A percentile compares a stretch with the other conserved stretches of the same genome.
Conservation (phyloP, 2,329 filamentous ascomycete species). For the Stagonosporopsis chrysanthemi region DNA sequence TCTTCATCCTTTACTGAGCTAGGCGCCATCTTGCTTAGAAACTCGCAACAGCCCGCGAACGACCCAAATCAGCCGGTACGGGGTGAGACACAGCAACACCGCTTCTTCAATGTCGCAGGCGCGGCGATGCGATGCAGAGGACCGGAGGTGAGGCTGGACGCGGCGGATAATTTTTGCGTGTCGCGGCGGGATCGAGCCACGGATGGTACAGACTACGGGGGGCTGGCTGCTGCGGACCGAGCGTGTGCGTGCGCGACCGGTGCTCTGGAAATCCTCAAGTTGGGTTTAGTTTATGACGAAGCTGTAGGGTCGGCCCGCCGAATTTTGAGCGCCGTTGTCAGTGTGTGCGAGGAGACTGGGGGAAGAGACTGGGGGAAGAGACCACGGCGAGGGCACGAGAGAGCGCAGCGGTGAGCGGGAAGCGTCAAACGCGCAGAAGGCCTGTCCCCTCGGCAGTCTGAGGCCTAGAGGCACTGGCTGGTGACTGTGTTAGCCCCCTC, state of each 20-base stretch:
- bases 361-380: slow-evolving; percentile 7
- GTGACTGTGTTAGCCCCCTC: slow-evolving; percentile 28
- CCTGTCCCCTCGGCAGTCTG: slow-evolving; percentile 9
- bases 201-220: slow-evolving; percentile 1
- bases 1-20: slow-evolving; percentile 40
- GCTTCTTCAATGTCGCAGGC: slow-evolving; percentile 28
- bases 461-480: slow-evolving; percentile 9
- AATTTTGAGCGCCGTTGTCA: slow-evolving; percentile 30
- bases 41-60: slow-evolving; percentile 24
- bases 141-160: slow-evolving; percentile 18
- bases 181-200: slow-evolving; percentile 23
- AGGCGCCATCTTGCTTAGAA: slow-evolving; percentile 42
- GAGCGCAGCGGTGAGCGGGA: slow-evolving; percentile 12
- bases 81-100: slow-evolving; percentile 27
- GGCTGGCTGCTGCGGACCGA: slow-evolving; percentile 11
- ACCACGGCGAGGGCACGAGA: not conserved
- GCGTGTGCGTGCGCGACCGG: slow-evolving; percentile 23
- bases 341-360: slow-evolving; percentile 17
- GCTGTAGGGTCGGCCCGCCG: slow-evolving; percentile 42
- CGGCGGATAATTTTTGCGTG: slow-evolving; percentile 34
- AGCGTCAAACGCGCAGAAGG: slow-evolving; percentile 7
- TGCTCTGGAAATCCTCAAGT: slow-evolving; percentile 36
- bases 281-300: slow-evolving; percentile 42
- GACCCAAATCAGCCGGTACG: slow-evolving; percentile 19
- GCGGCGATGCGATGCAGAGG: slow-evolving; percentile 17